Evolutionary conservation across 441 rosid species (phyloP), one percentile per base, ranked within the genome.

Genomic region (Eugenia klotzschiana): DNA sequence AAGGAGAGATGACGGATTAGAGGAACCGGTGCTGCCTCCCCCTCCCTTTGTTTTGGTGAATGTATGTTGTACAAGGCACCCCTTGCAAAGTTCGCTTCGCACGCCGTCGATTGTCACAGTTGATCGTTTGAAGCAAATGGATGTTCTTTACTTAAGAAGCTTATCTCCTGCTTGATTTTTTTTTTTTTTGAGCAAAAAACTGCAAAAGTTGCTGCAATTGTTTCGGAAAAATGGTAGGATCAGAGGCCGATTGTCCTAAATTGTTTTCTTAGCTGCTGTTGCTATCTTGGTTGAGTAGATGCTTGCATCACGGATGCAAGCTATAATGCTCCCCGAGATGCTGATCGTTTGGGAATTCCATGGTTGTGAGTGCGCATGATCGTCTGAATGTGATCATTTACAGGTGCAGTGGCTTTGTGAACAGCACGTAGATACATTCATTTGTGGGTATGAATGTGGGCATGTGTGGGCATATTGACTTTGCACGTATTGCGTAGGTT

Each of bases 51-150:
- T 88, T 90, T 80, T 86, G 87, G 86, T 84, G 90, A 89, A 87
- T 90, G 86, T 87, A 89, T 91, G 85, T 83, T 88, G 84, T 89
- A 90, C 58, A 90, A 89, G 92, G 87, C 84, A 82, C 79, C 26
- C 26, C 53, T 55, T 49, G 37, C 57, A 33, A 25, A 11, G 27
- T 57, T 86, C 69, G 79, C 56, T 77, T 69, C 16, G 52, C 33
- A 13, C 80, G 84, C 69, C 79, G 55, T 33, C 79, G n/a, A 33
- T 80, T 80, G 81, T 72, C 56, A 40, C 81, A 14, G 29, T 79
- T 51, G 84, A 81, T 87, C 77, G 83, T 64, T 41, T 82, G 33
- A 87, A 79, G 60, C 83, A 84, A 80, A 69, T 83, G 77, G 77
- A 69, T 37, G 25, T 69, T 20, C 25, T 69, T 69, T 33, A 4